A percentile compares a stretch with the other conserved stretches of the same genome.
phyloP scores from a whole-genome alignment of 2,329 filamentous ascomycete genomes.

The Exophiala sideris region DNA sequence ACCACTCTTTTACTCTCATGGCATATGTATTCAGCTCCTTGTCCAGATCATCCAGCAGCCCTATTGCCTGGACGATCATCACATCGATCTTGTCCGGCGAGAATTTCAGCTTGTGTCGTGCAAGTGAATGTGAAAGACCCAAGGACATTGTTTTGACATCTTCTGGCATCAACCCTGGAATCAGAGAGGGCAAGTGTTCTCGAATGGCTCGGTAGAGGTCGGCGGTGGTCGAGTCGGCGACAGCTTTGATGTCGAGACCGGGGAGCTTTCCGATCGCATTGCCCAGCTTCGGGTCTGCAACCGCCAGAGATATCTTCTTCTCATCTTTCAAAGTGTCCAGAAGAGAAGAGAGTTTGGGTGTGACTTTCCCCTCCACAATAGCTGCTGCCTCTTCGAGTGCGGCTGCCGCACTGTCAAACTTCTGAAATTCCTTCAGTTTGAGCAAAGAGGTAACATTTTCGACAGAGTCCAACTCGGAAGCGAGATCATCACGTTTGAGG shows the following conservation, averaged over 20 bases:
- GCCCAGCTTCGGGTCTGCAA: constrained; percentile 88
- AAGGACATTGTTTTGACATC: constrained; percentile 93
- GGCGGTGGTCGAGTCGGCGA: constrained; percentile 76
- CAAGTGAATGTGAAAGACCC: constrained; percentile 94
- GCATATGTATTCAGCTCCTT: constrained; percentile 99
- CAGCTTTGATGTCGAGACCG: constrained; percentile 75
- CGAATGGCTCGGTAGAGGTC: constrained; percentile 95
- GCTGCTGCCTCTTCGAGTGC: constrained; percentile 88
- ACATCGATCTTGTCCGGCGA: constrained; percentile 98
- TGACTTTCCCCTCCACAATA: constrained; percentile 91
- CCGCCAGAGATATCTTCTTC: constrained; percentile 92
- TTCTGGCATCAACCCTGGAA: constrained; percentile 79
- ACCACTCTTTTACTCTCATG: constrained; percentile 99
- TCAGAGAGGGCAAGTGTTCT: constrained; percentile 82
- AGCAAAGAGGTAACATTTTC: constrained; percentile 82
- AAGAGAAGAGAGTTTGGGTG: constrained; percentile 75
- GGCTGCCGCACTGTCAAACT: constrained; percentile 89
- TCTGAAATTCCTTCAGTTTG: constrained; percentile 94
- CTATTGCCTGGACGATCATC: constrained; percentile 98
- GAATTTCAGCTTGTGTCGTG: constrained; percentile 97
- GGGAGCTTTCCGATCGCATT: constrained; percentile 91
- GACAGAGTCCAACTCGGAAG: constrained; percentile 69
- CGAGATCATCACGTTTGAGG: constrained; percentile 78
- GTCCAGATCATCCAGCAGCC: constrained; percentile 89
- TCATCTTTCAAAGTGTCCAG: constrained; percentile 92